Conservation (phyloP, 352 stramenopile species). For the Pythium phragmiticola region DNA sequence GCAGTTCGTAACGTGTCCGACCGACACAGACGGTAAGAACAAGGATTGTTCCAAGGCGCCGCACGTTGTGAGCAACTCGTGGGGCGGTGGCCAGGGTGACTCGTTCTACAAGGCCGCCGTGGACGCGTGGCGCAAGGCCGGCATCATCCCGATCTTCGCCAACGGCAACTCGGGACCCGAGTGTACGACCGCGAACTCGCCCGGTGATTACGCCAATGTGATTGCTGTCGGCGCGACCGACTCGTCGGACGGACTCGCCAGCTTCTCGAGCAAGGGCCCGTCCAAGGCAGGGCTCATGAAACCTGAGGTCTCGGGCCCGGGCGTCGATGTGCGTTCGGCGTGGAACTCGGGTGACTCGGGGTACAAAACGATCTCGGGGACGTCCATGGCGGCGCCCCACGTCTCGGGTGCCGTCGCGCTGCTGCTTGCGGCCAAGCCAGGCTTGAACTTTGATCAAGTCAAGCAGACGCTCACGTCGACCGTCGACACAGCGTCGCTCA, state of each 20-base stretch:
- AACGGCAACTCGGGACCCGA: conserved; percentile 22
- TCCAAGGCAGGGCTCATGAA: conserved; percentile 18
- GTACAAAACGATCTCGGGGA: conserved; percentile 27
- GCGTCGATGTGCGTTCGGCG: conserved; percentile 18
- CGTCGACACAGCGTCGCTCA: conserved; percentile 22
- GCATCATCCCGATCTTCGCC: conserved; percentile 31
- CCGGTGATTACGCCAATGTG: conserved; percentile 25
- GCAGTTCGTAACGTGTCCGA: conserved; percentile 34
- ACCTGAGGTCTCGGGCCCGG: conserved; percentile 27
- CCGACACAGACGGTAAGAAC: conserved; percentile 9
- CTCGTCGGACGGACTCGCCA: conserved; percentile 12
- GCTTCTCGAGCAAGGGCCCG: conserved; percentile 23
- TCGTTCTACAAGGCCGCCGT: conserved; percentile 14
- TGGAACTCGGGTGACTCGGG: conserved; percentile 10
- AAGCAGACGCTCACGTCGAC: conserved; percentile 7
- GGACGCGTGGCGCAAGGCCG: conserved; percentile 23
- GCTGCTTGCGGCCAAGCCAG: conserved; percentile 14
- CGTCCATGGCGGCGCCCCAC: conserved; percentile 36
- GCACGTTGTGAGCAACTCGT: conserved; percentile 30
- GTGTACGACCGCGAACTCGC: conserved; percentile 18
- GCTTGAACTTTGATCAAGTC: not conserved
- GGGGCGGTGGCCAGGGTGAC: conserved; percentile 23
- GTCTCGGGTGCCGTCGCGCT: conserved; percentile 31
- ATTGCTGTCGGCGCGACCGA: conserved; percentile 28
- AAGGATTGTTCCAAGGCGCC: conserved; percentile 25